Evolutionary conservation across 805 yeast genomes (phyloP).

Genomic region (Ogataea kodamae): DNA sequence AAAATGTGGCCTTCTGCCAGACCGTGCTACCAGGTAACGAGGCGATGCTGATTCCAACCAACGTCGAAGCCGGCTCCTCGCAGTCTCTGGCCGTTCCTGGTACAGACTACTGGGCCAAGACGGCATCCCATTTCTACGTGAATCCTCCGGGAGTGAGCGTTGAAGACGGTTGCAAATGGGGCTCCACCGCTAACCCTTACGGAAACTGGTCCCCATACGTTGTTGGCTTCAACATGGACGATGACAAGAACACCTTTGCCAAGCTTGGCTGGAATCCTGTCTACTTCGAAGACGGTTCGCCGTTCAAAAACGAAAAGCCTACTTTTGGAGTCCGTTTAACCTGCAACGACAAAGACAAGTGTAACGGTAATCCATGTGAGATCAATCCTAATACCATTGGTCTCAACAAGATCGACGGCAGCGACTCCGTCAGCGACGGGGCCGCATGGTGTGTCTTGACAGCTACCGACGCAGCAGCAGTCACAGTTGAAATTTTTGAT

Average conservation of each 20-base stretch:
- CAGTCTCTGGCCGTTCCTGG: slow-evolving; percentile 78
- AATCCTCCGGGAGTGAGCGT: slow-evolving; percentile 80
- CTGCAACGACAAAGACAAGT: slow-evolving; percentile 65
- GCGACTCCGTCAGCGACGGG: slow-evolving; percentile 40
- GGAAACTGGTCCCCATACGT: slow-evolving; percentile 96
- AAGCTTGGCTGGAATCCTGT: slow-evolving; percentile 92
- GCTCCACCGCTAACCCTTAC: slow-evolving; percentile 57
- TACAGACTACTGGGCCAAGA: slow-evolving; percentile 76
- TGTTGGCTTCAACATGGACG: slow-evolving; percentile 85
- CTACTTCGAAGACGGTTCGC: slow-evolving; percentile 56
- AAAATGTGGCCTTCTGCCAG: slow-evolving; percentile 80
- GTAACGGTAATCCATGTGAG: slow-evolving; percentile 77
- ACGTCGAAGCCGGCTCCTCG: slow-evolving; percentile 47
- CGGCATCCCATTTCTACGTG: slow-evolving; percentile 83
- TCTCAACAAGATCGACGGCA: slow-evolving; percentile 49
- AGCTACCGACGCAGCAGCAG: slow-evolving; percentile 58
- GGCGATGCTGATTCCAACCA: slow-evolving; percentile 88
- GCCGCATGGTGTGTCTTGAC: slow-evolving; percentile 85
- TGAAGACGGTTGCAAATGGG: slow-evolving; percentile 83
- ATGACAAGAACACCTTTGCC: slow-evolving; percentile 64
- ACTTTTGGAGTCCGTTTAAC: slow-evolving; percentile 67
- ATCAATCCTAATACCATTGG: slow-evolving; percentile 68
- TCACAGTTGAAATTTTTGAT: slow-evolving; percentile 69
- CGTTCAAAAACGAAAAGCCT: slow-evolving; percentile 56
- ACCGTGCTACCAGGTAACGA: slow-evolving; percentile 93